Conservation (phyloP, 2,329 filamentous ascomycete species). For the Pestalotiopsis sp. region DNA sequence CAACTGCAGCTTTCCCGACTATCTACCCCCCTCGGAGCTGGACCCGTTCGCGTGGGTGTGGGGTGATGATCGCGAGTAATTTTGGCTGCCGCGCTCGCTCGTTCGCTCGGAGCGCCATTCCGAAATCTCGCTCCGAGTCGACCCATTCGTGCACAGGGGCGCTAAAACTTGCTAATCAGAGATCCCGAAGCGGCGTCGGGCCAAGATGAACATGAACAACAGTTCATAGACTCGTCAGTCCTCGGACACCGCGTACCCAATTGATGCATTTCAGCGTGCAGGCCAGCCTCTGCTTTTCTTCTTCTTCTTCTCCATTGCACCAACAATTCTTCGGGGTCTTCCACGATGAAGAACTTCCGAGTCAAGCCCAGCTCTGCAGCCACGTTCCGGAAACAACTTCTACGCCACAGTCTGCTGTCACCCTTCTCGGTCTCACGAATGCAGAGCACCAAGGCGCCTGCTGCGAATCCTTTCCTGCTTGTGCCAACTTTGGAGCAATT, state of each 20-base stretch:
- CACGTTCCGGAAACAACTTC: background rate
- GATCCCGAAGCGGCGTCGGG: background rate
- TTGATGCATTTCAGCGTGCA: background rate
- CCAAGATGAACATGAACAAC: background rate
- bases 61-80: background rate
- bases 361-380: background rate
- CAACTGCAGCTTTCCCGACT: background rate
- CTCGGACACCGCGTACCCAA: background rate
- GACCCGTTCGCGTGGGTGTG: background rate
- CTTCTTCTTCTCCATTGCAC: background rate
- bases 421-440: background rate
- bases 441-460: background rate
- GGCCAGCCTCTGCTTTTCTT: background rate
- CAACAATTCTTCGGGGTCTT: background rate
- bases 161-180: background rate
- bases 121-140: background rate
- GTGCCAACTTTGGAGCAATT: background rate
- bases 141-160: background rate
- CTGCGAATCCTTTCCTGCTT: slow-evolving; percentile 1
- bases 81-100: background rate
- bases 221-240: background rate
- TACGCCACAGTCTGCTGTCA: background rate
- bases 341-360: background rate
- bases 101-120: background rate
- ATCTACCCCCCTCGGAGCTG: background rate